Percentiles rank a stretch among this genome's conserved stretches.
Conservation (phyloP, 495 filamentous ascomycete species). For the Penicillium parvum region DNA sequence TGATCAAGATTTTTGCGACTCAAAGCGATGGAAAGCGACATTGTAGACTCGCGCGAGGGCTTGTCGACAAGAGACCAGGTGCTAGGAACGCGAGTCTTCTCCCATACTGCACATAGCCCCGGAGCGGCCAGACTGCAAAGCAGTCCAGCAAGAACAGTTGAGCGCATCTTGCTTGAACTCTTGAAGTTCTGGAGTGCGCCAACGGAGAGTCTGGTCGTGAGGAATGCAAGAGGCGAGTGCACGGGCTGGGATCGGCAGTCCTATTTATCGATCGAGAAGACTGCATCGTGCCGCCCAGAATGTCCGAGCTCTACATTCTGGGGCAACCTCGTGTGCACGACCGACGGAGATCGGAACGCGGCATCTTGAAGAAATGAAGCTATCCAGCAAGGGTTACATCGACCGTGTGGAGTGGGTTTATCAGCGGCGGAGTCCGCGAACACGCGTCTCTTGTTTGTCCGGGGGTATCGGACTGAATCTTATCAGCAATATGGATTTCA, state of each 20-base stretch:
- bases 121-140: conserved; percentile 19
- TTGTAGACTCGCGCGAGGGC: conserved; percentile 10
- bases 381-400: neutral
- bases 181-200: neutral
- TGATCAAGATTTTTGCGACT: conserved; percentile 48
- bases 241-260: conserved; percentile 12
- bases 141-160: conserved; percentile 14
- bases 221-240: neutral
- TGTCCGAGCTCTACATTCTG: too few relatives aligned
- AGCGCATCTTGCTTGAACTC: conserved; percentile 11
- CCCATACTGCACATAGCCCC: conserved; percentile 16
- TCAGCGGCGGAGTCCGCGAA: neutral
- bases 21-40: conserved; percentile 37
- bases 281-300: too few relatives aligned
- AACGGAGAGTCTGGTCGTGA: neutral
- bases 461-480: too few relatives aligned
- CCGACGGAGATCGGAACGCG: too few relatives aligned
- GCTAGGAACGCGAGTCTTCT: conserved; percentile 10
- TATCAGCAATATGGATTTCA: too few relatives aligned
- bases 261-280: too few relatives aligned
- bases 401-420: neutral
- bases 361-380: neutral
- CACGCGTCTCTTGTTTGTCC: too few relatives aligned
- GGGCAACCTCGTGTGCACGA: too few relatives aligned
- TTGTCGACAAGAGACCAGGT: conserved; percentile 11